Conservation (phyloP, 2,329 filamentous ascomycete species). For the Aureobasidium sp. region DNA sequence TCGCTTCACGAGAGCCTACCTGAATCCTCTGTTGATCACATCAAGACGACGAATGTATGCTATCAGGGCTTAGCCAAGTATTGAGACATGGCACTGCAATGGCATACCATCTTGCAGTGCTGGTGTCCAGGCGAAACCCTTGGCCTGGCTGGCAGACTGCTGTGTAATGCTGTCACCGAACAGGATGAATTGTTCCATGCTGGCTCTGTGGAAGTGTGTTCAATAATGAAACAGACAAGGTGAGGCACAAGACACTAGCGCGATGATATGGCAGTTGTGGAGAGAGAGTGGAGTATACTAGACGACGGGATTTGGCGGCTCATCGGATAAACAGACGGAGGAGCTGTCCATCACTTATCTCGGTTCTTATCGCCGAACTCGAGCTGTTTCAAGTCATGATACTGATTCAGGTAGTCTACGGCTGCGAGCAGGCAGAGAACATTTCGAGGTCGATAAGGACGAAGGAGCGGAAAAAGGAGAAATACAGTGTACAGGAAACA, state of each 20-base stretch:
- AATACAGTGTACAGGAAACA: not conserved
- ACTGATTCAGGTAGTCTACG: not conserved
- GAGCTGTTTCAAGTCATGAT: not conserved
- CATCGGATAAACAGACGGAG: constrained; percentile 8
- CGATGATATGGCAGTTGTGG: constrained; percentile 4
- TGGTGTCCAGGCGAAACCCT: constrained; percentile 69
- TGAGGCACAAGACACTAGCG: not conserved
- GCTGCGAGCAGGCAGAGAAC: too few relatives aligned
- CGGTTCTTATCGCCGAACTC: not conserved
- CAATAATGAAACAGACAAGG: not conserved
- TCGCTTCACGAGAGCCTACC: constrained; percentile 31
- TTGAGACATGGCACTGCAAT: not conserved
- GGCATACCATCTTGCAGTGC: constrained; percentile 61
- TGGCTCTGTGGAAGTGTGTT: not conserved
- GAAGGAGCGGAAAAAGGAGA: not conserved
- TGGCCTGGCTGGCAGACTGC: constrained; percentile 50
- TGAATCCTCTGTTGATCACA: constrained; percentile 81
- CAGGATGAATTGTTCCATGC: constrained; percentile 58
- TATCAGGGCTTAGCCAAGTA: constrained; percentile 30
- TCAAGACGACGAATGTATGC: constrained; percentile 73
- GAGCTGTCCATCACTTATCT: constrained; percentile 3
- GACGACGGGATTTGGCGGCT: constrained; percentile 2
- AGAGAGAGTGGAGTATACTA: constrained; percentile 1
- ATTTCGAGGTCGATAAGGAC: too few relatives aligned
- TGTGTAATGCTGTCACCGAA: constrained; percentile 90